Percentiles rank a stretch among this genome's conserved stretches.
These are phyloP conservation scores for Pseudogymnoascus sp. DNA, from an alignment of 2,329 filamentous ascomycete species.

Conservation along the genomic window DNA sequence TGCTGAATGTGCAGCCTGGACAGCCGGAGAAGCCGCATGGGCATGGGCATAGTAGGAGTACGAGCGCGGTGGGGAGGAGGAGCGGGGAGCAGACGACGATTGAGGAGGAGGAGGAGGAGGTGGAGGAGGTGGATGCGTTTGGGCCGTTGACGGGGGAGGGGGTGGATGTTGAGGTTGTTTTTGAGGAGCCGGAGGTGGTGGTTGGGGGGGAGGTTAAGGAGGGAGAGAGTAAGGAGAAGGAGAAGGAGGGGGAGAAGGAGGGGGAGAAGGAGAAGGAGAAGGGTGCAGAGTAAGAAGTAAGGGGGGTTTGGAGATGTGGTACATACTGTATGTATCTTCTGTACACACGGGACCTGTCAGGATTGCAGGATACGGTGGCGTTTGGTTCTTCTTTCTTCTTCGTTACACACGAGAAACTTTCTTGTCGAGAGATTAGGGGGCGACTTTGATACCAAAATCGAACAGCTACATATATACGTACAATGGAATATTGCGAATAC, in stretches of 20 bases:
- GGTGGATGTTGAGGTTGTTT: slow-evolving; percentile 22
- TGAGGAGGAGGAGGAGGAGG: slow-evolving; percentile 50
- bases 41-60: slow-evolving; percentile 46
- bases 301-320: neutral
- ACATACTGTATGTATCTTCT: slow-evolving; percentile 2
- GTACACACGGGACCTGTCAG: neutral
- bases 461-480: slow-evolving; percentile 9
- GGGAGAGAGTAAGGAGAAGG: neutral
- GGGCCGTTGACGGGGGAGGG: slow-evolving; percentile 39
- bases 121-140: slow-evolving; percentile 51
- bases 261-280: neutral
- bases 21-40: slow-evolving; percentile 20
- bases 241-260: neutral
- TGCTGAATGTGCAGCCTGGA: slow-evolving; percentile 44
- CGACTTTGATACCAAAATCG: slow-evolving; percentile 9
- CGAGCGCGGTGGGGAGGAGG: slow-evolving; percentile 59
- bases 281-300: neutral
- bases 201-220: neutral
- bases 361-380: neutral
- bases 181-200: neutral
- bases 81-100: slow-evolving; percentile 70
- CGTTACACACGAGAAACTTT: neutral
- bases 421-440: neutral
- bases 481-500: neutral
- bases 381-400: neutral